Evolutionary conservation across 2,329 filamentous ascomycete species (phyloP), one percentile per base, ranked within the genome.

Genomic region (Paecilomyces fulvus): DNA sequence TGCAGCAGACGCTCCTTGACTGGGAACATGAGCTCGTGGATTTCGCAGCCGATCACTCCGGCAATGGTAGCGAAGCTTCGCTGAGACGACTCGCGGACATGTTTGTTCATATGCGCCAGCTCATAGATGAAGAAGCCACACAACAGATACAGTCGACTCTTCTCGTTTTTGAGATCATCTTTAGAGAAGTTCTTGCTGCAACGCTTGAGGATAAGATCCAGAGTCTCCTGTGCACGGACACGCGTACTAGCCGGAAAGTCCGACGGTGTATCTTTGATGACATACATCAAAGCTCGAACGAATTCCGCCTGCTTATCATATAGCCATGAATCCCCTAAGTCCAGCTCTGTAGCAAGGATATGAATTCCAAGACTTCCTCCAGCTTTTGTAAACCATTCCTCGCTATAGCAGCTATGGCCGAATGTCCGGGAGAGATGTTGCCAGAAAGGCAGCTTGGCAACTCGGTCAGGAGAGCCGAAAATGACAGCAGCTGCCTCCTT

Each of bases 301-400:
- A 96, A 92, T 57, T 97, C 91, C 54, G 88, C 83, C 68, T 96
- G 91, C 64, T 90, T 88, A 11, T 86, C 83, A 20, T 84, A 80
- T 31, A 99, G 79, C 90, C 94, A 99, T 1, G 78, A 70, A 65
- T 95, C 89, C 48, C 90, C 90, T 51, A 99, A 80, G 54, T 92
- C 86, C 55, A 97, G 78, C 63, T 92, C 87, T 1, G 89, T 92
- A 30, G 92, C 86, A 57, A 99, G 77, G 56, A 95, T 86, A 66
- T 89, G 87, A 65, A 99, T 96, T 55, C 95, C 95, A 20, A 92
- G 77, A 55, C 89, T 92, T 43, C 94, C 94, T 52, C 92, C 94
- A 37, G 91, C 89, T 74, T 99, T 99, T 54, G 92, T 92, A 68
- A 96, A 99, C 94, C 95, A 99, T 66, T 99, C 94, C 70, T 99